phyloP scores from a whole-genome alignment of 1,284 basidiomycete species.

The Apiotrichum gamsii region DNA sequence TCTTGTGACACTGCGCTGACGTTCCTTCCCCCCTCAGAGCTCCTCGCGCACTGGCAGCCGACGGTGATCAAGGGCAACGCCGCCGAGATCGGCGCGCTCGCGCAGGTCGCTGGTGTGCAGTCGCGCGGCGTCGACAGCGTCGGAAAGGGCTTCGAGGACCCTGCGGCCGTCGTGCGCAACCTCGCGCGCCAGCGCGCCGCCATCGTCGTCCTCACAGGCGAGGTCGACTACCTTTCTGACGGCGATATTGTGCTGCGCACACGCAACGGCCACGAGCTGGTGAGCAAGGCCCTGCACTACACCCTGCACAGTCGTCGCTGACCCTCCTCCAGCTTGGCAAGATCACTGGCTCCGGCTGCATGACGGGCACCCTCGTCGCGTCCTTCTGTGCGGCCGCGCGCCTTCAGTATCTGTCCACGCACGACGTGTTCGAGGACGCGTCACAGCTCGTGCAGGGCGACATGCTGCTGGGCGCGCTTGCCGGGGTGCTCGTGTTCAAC shows the following conservation, averaged over 20 bases:
- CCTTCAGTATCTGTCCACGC: slow-evolving; percentile 29
- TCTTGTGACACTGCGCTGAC: not conserved
- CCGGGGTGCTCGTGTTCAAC: slow-evolving; percentile 72
- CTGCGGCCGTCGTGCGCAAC: slow-evolving; percentile 60
- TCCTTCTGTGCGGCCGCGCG: slow-evolving; percentile 68
- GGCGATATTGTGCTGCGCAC: slow-evolving; percentile 63
- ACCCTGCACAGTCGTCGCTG: not conserved
- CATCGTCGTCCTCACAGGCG: slow-evolving; percentile 76
- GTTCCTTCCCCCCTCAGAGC: slow-evolving; percentile 54
- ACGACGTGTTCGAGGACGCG: slow-evolving; percentile 17
- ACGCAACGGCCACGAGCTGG: slow-evolving; percentile 66
- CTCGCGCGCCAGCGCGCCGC: slow-evolving; percentile 78
- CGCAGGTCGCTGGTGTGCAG: slow-evolving; percentile 66
- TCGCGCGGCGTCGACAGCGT: slow-evolving; percentile 85
- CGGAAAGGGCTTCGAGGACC: slow-evolving; percentile 68
- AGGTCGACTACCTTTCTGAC: slow-evolving; percentile 79
- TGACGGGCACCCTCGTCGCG: slow-evolving; percentile 54
- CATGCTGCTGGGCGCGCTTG: slow-evolving; percentile 66
- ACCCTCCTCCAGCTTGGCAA: slow-evolving; percentile 53
- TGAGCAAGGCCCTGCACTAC: slow-evolving; percentile 11
- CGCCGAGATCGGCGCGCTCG: slow-evolving; percentile 75
- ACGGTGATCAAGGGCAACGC: slow-evolving; percentile 95
- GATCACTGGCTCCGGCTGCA: slow-evolving; percentile 87
- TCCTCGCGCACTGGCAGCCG: slow-evolving; percentile 79
- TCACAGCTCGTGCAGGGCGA: slow-evolving; percentile 58